Percentiles rank a stretch among this genome's conserved stretches.
phyloP scores from a whole-genome alignment of 129 eudicot genomes.

The Chrysanthemum seticuspe region DNA sequence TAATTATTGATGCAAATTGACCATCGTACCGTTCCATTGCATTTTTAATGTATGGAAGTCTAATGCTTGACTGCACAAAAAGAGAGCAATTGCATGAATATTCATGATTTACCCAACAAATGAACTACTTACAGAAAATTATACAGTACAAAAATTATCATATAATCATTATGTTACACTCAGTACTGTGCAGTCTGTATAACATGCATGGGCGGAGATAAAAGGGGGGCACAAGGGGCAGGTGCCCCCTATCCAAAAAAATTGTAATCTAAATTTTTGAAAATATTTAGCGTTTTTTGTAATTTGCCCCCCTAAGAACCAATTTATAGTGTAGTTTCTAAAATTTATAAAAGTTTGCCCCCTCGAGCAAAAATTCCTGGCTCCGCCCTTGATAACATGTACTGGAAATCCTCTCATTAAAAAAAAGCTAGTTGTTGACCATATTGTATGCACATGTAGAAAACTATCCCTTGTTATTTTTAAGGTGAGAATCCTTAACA shows the following conservation, averaged over 20 bases:
- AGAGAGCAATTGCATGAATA: background rate
- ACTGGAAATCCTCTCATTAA: background rate
- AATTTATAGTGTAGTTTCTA: too few relatives aligned
- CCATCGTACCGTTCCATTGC: conserved; percentile 83
- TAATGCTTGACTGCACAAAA: conserved; percentile 76
- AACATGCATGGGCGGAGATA: too few relatives aligned
- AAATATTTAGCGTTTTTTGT: too few relatives aligned
- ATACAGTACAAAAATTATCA: background rate
- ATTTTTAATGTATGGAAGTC: conserved; percentile 76
- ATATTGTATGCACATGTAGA: background rate
- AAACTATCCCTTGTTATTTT: background rate
- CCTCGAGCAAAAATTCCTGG: too few relatives aligned
- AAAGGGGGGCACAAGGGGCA: too few relatives aligned
- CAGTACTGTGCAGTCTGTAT: background rate
- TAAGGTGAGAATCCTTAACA: background rate
- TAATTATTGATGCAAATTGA: conserved; percentile 63
- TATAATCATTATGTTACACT: background rate
- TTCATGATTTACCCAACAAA: conserved; percentile 2
- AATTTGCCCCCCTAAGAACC: too few relatives aligned
- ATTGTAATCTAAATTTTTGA: too few relatives aligned
- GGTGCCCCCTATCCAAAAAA: too few relatives aligned
- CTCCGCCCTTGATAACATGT: background rate
- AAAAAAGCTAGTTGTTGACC: background rate
- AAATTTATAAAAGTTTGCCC: too few relatives aligned
- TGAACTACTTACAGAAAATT: background rate